These are phyloP conservation scores for Solioccasus polychromus DNA, from an alignment of 768 basidiomycete species.

Conservation along the genomic window DNA sequence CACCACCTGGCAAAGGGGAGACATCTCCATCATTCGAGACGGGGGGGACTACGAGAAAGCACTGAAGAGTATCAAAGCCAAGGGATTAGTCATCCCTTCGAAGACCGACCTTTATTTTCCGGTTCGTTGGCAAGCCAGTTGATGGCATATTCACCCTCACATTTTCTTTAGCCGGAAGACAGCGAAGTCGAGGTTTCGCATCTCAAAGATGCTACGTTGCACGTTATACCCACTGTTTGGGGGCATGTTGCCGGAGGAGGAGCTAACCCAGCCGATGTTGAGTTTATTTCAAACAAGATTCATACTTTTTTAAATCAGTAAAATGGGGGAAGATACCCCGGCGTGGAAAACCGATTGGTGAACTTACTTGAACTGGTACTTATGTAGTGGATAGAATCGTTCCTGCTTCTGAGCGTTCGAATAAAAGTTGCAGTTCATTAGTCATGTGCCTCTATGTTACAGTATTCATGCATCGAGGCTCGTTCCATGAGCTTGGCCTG, in stretches of 20 bases:
- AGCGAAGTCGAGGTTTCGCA: conserved; percentile 46
- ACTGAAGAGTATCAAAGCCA: conserved; percentile 45
- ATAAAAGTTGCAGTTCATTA: too few species aligned
- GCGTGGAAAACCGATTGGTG: too few species aligned
- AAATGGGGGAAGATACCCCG: neutral
- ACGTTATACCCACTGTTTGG: conserved; percentile 55
- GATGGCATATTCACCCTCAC: neutral
- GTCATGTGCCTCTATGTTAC: too few species aligned
- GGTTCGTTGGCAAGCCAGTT: conserved; percentile 25
- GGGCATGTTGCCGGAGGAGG: conserved; percentile 56
- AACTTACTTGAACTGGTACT: too few species aligned
- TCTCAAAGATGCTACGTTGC: conserved; percentile 42
- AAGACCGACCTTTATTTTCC: conserved; percentile 63
- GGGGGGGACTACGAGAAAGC: conserved; percentile 42
- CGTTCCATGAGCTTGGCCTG: too few species aligned
- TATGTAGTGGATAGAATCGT: neutral
- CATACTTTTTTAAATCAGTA: conserved; percentile 39
- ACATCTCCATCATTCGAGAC: conserved; percentile 45
- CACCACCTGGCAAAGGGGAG: conserved; percentile 52
- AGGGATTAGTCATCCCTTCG: conserved; percentile 56
- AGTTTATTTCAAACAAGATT: conserved; percentile 42
- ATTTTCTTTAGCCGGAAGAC: conserved; percentile 47
- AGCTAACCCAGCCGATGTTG: conserved; percentile 36
- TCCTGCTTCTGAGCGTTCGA: too few species aligned
- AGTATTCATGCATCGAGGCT: too few species aligned